These are phyloP conservation scores for Hyaloscypha bicolor DNA, from an alignment of 495 filamentous ascomycete genomes.

Conservation along the genomic window DNA sequence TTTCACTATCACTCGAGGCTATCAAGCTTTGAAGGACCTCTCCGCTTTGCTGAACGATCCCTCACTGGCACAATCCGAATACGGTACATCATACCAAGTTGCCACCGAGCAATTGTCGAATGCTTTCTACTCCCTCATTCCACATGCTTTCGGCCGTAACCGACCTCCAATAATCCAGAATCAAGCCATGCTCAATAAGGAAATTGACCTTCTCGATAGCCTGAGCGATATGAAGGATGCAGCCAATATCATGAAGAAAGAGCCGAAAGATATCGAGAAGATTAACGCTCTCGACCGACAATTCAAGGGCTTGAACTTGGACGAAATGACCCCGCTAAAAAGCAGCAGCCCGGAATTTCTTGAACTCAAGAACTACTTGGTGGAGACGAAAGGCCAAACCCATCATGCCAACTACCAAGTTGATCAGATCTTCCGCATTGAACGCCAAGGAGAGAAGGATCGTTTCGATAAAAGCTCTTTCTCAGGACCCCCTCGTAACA, in stretches of 20 bases:
- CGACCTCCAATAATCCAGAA: slow-evolving; percentile 65
- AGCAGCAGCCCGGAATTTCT: slow-evolving; percentile 60
- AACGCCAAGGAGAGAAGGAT: slow-evolving; percentile 70
- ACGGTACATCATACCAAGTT: slow-evolving; percentile 38
- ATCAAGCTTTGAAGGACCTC: slow-evolving; percentile 72
- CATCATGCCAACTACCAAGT: slow-evolving; percentile 62
- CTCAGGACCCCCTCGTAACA: slow-evolving; percentile 42
- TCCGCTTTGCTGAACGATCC: slow-evolving; percentile 59
- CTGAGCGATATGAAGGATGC: slow-evolving; percentile 83
- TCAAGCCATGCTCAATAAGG: slow-evolving; percentile 61
- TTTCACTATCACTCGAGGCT: slow-evolving; percentile 69
- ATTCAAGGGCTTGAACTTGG: slow-evolving; percentile 67
- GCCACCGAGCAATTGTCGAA: slow-evolving; percentile 68
- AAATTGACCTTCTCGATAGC: slow-evolving; percentile 75
- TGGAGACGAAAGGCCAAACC: slow-evolving; percentile 60
- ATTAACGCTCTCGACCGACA: slow-evolving; percentile 70
- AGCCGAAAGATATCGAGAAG: slow-evolving; percentile 47
- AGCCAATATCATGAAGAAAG: slow-evolving; percentile 66
- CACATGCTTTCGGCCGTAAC: slow-evolving; percentile 76
- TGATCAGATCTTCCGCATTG: slow-evolving; percentile 81
- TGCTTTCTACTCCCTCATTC: slow-evolving; percentile 78
- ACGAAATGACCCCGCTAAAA: slow-evolving; percentile 75
- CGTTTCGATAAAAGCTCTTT: slow-evolving; percentile 58
- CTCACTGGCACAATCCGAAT: slow-evolving; percentile 46
- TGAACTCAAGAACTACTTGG: slow-evolving; percentile 65